Percentiles rank a stretch among this genome's conserved stretches.
Evolutionary conservation across 305 asterid species (phyloP).

Genomic region (Fraxinus velutina): DNA sequence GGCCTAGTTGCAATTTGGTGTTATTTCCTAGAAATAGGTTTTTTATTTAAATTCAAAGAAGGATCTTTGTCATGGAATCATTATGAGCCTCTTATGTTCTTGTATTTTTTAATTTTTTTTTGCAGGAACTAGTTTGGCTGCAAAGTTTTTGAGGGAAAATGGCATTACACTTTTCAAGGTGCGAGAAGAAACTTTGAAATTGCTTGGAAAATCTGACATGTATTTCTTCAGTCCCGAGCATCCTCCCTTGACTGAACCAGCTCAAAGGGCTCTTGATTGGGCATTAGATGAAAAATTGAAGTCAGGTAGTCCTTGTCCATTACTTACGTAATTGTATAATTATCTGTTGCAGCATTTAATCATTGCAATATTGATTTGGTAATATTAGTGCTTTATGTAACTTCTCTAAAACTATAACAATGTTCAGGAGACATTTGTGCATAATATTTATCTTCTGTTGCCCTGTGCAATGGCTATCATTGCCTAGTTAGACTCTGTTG

Average conservation of each 20-base stretch:
- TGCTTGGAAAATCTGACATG: constrained; percentile 67
- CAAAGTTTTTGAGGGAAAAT: constrained; percentile 67
- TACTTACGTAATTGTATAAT: background rate
- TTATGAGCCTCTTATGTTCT: background rate
- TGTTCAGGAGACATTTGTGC: background rate
- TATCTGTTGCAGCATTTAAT: background rate
- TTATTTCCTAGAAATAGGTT: background rate
- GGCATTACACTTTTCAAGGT: constrained; percentile 66
- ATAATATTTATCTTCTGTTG: background rate
- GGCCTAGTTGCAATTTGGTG: background rate
- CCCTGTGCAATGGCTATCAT: background rate
- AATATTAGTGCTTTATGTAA: background rate
- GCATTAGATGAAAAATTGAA: constrained; percentile 76
- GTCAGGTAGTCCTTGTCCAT: constrained; percentile 49
- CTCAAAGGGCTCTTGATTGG: constrained; percentile 87
- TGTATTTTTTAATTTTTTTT: constrained; percentile 22
- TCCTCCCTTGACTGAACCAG: constrained; percentile 85
- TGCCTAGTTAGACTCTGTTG: background rate
- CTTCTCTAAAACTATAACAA: background rate
- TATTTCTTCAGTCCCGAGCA: constrained; percentile 63
- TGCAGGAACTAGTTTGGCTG: constrained; percentile 83
- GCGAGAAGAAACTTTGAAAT: constrained; percentile 54
- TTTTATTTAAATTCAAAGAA: background rate
- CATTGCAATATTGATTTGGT: background rate
- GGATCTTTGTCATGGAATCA: background rate